phyloP scores from a whole-genome alignment of 2,329 filamentous ascomycete genomes.

The Xylaria digitata region DNA sequence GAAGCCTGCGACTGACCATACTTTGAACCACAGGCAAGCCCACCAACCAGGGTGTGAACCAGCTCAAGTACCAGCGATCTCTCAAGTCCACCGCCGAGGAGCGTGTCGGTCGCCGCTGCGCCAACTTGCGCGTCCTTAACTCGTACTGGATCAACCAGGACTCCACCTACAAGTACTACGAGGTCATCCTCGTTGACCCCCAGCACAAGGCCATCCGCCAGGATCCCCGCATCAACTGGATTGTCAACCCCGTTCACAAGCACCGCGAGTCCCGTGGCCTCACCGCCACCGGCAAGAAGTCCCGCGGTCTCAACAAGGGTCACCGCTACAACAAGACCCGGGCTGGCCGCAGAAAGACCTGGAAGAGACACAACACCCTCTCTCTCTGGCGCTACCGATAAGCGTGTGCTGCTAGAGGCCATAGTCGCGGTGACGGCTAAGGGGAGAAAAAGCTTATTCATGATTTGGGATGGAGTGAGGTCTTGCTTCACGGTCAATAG shows the following conservation, averaged over 20 bases:
- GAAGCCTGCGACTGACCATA: constrained; percentile 32
- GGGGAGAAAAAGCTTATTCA: constrained; percentile 43
- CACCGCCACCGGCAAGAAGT: constrained; percentile 99
- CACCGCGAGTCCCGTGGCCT: constrained; percentile 98
- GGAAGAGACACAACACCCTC: constrained; percentile 99
- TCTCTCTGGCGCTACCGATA: constrained; percentile 99
- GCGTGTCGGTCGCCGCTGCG: constrained; percentile 98
- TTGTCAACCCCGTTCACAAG: constrained; percentile 99
- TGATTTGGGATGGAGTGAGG: constrained; percentile 49
- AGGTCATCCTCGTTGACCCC: constrained; percentile 99
- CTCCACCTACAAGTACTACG: constrained; percentile 99
- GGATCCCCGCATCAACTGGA: constrained; percentile 99
- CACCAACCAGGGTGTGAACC: constrained; percentile 99
- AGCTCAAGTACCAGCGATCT: constrained; percentile 99
- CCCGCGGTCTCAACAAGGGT: constrained; percentile 98
- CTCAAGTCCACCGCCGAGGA: constrained; percentile 98
- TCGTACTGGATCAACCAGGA: constrained; percentile 99
- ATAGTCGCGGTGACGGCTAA: constrained; percentile 37
- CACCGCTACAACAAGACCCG: constrained; percentile 99
- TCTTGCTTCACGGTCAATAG: constrained; percentile 48
- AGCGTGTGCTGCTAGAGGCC: constrained; percentile 47
- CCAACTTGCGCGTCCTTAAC: constrained; percentile 99
- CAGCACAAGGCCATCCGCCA: constrained; percentile 99
- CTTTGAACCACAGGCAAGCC: constrained; percentile 81
- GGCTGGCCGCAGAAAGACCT: constrained; percentile 98